Conservation (phyloP, 2,329 filamentous ascomycete genomes). For the Phymatotrichopsis omnivora region DNA sequence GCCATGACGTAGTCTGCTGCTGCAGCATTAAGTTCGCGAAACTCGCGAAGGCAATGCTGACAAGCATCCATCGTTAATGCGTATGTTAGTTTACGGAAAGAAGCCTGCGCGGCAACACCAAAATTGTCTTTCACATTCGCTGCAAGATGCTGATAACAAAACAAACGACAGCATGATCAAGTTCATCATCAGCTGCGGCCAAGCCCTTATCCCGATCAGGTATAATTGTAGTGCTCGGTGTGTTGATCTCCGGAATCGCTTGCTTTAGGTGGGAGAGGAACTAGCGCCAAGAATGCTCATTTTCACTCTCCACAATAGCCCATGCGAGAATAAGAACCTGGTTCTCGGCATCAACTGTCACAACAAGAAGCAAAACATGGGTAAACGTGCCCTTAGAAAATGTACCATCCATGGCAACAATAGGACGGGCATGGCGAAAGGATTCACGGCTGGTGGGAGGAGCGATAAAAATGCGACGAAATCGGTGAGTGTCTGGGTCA, state of each 20-base stretch:
- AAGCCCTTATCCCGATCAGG: conserved; percentile 7
- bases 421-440: neutral
- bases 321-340: conserved; percentile 1
- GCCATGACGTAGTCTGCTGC: neutral
- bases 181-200: conserved; percentile 1
- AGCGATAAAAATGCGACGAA: conserved; percentile 8
- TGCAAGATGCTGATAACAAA: too few relatives aligned
- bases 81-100: too few relatives aligned
- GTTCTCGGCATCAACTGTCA: conserved; percentile 7
- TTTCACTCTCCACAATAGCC: conserved; percentile 15
- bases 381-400: conserved; percentile 11
- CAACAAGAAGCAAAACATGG: conserved; percentile 7
- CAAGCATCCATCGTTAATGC: too few relatives aligned
- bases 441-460: neutral
- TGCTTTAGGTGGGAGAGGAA: conserved; percentile 5
- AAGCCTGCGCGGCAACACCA: too few relatives aligned
- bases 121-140: too few relatives aligned
- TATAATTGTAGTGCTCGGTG: conserved; percentile 5
- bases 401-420: conserved; percentile 9
- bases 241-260: neutral
- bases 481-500: too few relatives aligned
- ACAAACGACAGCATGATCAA: too few relatives aligned
- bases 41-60: too few relatives aligned
- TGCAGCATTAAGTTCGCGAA: neutral
- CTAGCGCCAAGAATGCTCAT: conserved; percentile 1